Evolutionary conservation across 306 rosid species (phyloP), one percentile per base, ranked within the genome.

Genomic region (Sesbania bispinosa): DNA sequence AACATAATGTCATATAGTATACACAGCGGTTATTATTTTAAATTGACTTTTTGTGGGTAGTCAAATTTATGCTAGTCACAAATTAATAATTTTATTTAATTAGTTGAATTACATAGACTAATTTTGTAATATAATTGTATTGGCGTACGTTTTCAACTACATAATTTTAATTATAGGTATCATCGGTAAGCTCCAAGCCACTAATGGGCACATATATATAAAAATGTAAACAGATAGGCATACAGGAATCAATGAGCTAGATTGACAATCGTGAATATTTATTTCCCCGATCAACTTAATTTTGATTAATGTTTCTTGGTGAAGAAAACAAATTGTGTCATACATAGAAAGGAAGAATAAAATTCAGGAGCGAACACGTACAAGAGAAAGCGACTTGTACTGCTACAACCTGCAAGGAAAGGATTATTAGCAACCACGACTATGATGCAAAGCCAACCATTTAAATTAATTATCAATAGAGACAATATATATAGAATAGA

Each of bases 391-490:
- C 82, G 85, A 88, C 84, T 81, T 69, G 46, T 1, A 65, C 46
- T 43, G 47, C 68, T 47, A 75, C 21, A 15, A 59, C 27, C 65
- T 59, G 33, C 26, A 75, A 41, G 29, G 57, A 47, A 76, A 74
- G 39, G 72, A 61, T 64, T 53, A 74, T 69, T 63, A 62, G 69
- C 77, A 67, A 69, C 79, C 78, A 72, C 65, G 83, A 85, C 53
- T 75, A 75, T 16, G 84, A 84, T 80, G 81, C 81, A 35, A 78
- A 79, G 26, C 87, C 90, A 81, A 79, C 88, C 79, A 59, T 62
- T 74, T 42, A 27, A n/a, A n/a, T n/a, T n/a, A 46, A 33, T 74
- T 47, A 11, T 24, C 27, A 10, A 66, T 33, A 19, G 1, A 16
- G 4, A 42, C 16, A 35, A n/a, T n/a, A n/a, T n/a, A n/a, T n/a